Conservation (phyloP, 2,329 filamentous ascomycete species). For the Colletotrichum sp. region DNA sequence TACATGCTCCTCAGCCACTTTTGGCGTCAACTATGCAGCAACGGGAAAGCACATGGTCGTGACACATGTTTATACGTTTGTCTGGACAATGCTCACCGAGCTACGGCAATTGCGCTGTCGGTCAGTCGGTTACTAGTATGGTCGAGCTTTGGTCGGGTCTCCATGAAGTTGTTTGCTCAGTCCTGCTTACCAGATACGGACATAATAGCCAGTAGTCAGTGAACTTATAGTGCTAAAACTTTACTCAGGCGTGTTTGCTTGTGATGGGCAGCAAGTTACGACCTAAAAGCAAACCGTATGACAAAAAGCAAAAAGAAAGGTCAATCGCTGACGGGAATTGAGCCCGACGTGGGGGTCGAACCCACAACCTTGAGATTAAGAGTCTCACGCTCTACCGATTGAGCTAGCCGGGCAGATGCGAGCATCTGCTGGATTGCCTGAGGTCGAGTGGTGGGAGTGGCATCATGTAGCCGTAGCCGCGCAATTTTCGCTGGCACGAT, state of each 20-base stretch:
- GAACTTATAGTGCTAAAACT: background rate
- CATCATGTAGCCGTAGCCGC: background rate
- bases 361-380: constrained; percentile 43
- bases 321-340: constrained; percentile 24
- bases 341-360: constrained; percentile 29
- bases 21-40: no score
- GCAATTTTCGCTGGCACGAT: background rate
- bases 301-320: background rate
- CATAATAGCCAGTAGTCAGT: background rate
- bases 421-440: background rate
- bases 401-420: constrained; percentile 60
- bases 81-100: no score
- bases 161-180: no score
- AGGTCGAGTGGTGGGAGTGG: background rate
- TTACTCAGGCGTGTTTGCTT: no score
- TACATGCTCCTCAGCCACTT: no score
- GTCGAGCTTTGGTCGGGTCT: no score
- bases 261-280: no score
- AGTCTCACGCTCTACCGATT: constrained; percentile 78
- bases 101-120: no score
- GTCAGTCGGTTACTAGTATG: no score
- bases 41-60: no score
- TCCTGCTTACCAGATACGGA: no score
- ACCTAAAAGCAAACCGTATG: background rate
- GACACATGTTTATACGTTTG: no score